Evolutionary conservation across 202 grass and related monocot species (phyloP), one percentile per base, ranked within the genome.

Genomic region (Elaeis oleifera): DNA sequence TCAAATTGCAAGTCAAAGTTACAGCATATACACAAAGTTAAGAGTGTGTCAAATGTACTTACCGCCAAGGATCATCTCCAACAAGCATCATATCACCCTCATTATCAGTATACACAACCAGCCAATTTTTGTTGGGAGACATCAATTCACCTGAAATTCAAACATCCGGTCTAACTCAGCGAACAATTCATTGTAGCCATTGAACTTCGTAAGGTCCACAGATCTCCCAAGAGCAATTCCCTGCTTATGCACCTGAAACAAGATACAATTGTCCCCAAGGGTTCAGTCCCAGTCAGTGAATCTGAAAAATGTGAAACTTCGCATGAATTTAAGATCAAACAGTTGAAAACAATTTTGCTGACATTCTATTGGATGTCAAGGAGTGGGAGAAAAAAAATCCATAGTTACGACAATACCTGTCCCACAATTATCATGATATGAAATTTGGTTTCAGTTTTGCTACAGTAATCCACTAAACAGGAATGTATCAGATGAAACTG

Each of bases 31-130:
- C 11, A 36, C 36, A 13, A 2, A 13, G 36, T 44, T 3, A 9
- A 44, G 0, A 44, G 7, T 36, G 32, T 28, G 6, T 0, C 36
- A 13, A 44, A 44, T 3, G 9, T 44, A 81, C 94, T 73, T 67
- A 97, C 94, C 78, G 69, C 94, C 94, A 97, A 61, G 88, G 88
- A 70, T 97, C 94, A 55, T 97, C 94, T n/a, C 94, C 94, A 50
- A 97, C 94, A 20, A 97, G 94, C 94, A 97, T 97, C 84, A 92
- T 97, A 67, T 97, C 94, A 5, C 84, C 84, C 77, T 97, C 94
- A 0, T 89, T 74, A 50, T 97, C 94, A 9, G 82, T 92, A 82
- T 92, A 97, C 13, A 97, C 88, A 65, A 97, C 82, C 68, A 84
- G 71, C 94, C 94, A 97, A 15, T 84, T 87, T 58, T 78, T 97